A percentile compares a stretch with the other conserved stretches of the same genome.
Conservation (phyloP, 495 filamentous ascomycete species). For the Penicillium cataractarum region DNA sequence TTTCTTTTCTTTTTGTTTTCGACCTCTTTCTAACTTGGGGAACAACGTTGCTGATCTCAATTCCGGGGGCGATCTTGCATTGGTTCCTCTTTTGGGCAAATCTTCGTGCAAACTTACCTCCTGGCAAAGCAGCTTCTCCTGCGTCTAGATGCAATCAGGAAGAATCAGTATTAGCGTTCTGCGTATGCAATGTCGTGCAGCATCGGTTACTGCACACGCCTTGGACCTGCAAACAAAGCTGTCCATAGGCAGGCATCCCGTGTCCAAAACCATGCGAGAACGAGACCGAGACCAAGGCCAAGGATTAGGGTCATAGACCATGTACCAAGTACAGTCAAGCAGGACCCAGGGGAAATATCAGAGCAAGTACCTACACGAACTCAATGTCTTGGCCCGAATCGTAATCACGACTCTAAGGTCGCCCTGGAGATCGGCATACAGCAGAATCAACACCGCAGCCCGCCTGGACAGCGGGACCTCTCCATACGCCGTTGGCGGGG, state of each 20-base stretch:
- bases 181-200: slow-evolving; percentile 32
- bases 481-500: slow-evolving; percentile 63
- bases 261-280: slow-evolving; percentile 5
- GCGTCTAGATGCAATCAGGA: slow-evolving; percentile 41
- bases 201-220: neutral
- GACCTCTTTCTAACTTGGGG: neutral
- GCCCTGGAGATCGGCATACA: slow-evolving; percentile 78
- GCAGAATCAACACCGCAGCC: slow-evolving; percentile 81
- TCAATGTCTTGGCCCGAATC: slow-evolving; percentile 76
- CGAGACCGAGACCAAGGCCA: neutral
- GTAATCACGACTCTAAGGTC: slow-evolving; percentile 84
- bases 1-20: slow-evolving; percentile 2
- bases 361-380: slow-evolving; percentile 50
- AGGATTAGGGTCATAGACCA: neutral
- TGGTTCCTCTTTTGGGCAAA: neutral
- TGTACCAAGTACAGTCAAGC: neutral
- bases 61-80: neutral
- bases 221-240: slow-evolving; percentile 10
- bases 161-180: slow-evolving; percentile 16
- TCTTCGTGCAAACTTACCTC: slow-evolving; percentile 57
- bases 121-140: slow-evolving; percentile 87
- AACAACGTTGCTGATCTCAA: neutral
- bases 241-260: neutral
- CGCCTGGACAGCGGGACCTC: slow-evolving; percentile 70
- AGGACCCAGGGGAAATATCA: neutral